Evolutionary conservation across 2,329 filamentous ascomycete species (phyloP).

Genomic region (Epichloe aotearoae): DNA sequence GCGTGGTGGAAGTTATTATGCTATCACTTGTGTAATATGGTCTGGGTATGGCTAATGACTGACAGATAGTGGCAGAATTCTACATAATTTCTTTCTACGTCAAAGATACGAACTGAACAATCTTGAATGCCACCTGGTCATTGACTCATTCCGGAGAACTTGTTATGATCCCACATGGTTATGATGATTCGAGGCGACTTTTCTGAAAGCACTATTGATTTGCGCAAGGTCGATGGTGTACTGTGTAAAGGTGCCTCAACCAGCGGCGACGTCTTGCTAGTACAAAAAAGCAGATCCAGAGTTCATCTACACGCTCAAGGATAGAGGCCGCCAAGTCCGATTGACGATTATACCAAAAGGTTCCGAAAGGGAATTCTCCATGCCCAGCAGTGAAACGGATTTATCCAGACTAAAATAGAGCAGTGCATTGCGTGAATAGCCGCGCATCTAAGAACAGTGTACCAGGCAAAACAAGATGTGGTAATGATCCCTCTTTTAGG

Average conservation of each 20-base stretch:
- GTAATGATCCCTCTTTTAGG: background rate
- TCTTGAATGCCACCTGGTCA: background rate
- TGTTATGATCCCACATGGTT: too few relatives aligned
- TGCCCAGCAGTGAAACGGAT: too few relatives aligned
- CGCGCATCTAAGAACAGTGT: background rate
- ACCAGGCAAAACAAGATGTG: background rate
- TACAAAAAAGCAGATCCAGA: too few relatives aligned
- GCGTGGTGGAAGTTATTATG: background rate
- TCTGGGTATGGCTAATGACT: background rate
- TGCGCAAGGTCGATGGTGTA: background rate
- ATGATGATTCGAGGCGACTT: too few relatives aligned
- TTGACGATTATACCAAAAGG: too few relatives aligned
- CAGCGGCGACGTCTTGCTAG: too few relatives aligned
- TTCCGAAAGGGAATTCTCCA: too few relatives aligned
- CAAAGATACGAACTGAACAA: background rate
- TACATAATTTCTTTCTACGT: background rate
- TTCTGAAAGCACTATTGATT: background rate
- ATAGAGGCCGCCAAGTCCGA: too few relatives aligned
- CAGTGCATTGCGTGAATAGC: background rate
- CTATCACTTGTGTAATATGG: background rate
- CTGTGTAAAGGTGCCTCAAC: too few relatives aligned
- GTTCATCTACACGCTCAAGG: too few relatives aligned
- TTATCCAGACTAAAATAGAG: too few relatives aligned
- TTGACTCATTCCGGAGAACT: background rate
- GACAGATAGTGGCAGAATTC: background rate